A percentile compares a stretch with the other conserved stretches of the same genome.
Evolutionary conservation across 176 grass and related monocot species (phyloP).

Genomic region (Phragmites australis): DNA sequence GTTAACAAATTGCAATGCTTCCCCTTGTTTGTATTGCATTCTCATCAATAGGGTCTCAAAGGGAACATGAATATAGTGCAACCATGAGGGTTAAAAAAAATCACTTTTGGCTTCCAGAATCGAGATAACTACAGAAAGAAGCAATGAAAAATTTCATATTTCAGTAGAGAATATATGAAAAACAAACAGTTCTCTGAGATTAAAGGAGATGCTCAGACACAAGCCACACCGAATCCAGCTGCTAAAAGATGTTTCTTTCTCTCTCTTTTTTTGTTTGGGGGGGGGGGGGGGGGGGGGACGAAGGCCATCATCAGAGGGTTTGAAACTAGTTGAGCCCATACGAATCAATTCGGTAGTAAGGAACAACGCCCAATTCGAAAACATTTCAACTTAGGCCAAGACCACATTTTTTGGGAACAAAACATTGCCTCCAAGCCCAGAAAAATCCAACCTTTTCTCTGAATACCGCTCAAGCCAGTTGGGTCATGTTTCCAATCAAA

Average conservation of each 20-base stretch:
- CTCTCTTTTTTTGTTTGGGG: no score
- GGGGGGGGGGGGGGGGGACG: background rate
- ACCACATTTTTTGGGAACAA: background rate
- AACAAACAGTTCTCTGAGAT: background rate
- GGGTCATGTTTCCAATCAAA: background rate
- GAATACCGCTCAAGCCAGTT: background rate
- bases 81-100: background rate
- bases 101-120: constrained; percentile 12
- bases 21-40: background rate
- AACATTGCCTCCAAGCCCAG: background rate
- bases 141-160: background rate
- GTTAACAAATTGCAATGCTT: background rate
- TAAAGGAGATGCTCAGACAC: background rate
- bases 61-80: background rate
- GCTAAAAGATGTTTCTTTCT: background rate
- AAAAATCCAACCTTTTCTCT: background rate
- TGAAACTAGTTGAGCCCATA: background rate
- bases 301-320: background rate
- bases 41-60: background rate
- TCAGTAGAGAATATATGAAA: background rate
- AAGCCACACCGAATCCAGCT: constrained; percentile 21
- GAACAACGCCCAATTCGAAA: background rate
- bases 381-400: background rate
- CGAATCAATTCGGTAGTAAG: background rate
- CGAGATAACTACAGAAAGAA: background rate